These are phyloP conservation scores for Lodderomyces theae DNA, from an alignment of 1,139 yeast species.

Conservation along the genomic window DNA sequence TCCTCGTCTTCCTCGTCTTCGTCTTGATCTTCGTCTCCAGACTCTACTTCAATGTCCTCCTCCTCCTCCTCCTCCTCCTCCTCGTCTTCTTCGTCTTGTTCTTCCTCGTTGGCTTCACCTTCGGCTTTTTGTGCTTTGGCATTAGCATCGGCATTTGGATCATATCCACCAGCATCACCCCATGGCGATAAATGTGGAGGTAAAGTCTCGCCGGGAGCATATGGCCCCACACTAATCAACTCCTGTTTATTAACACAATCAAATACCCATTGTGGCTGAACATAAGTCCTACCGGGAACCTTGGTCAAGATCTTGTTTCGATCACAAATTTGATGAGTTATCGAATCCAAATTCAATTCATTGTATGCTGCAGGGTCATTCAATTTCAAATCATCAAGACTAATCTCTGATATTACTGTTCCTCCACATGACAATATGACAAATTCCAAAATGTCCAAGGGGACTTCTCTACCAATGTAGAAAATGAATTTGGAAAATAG, in stretches of 20 bases:
- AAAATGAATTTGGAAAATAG: slow-evolving; percentile 76
- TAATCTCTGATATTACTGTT: slow-evolving; percentile 77
- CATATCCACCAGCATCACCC: slow-evolving; percentile 92
- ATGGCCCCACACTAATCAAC: slow-evolving; percentile 71
- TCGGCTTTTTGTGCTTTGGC: slow-evolving; percentile 31
- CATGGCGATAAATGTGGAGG: slow-evolving; percentile 99
- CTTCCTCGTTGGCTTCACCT: slow-evolving; percentile 48
- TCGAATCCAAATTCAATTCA: slow-evolving; percentile 58
- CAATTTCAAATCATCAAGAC: slow-evolving; percentile 67
- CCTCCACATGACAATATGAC: slow-evolving; percentile 89
- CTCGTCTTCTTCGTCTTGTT: slow-evolving; percentile 46
- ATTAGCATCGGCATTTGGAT: slow-evolving; percentile 61
- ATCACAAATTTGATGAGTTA: slow-evolving; percentile 93
- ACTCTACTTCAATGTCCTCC: slow-evolving; percentile 48
- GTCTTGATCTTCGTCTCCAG: slow-evolving; percentile 46
- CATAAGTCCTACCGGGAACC: slow-evolving; percentile 87
- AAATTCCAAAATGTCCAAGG: slow-evolving; percentile 87
- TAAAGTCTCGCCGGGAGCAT: slow-evolving; percentile 90
- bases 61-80: slow-evolving; percentile 47
- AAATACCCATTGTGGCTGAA: slow-evolving; percentile 98
- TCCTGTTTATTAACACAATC: slow-evolving; percentile 82
- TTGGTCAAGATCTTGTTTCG: slow-evolving; percentile 77
- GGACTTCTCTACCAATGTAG: slow-evolving; percentile 93
- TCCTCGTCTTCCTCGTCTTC: slow-evolving; percentile 50
- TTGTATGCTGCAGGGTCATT: slow-evolving; percentile 39